A percentile compares a stretch with the other conserved stretches of the same genome.
Conservation (phyloP, 2,329 filamentous ascomycete genomes). For the Trichoderma sp. region DNA sequence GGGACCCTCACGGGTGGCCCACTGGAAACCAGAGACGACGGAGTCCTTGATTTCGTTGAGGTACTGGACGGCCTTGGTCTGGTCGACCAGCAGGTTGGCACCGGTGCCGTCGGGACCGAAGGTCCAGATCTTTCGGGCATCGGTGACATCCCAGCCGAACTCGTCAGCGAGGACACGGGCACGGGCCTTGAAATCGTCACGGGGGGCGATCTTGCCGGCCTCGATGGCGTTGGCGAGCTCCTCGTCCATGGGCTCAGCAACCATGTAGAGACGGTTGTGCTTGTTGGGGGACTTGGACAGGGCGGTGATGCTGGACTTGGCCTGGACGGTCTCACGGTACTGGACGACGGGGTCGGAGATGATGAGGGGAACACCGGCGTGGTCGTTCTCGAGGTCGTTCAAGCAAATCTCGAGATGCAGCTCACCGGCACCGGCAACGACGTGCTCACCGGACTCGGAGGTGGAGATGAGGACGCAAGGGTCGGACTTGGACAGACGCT, state of each 20-base stretch:
- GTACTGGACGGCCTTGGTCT: conserved; percentile 99
- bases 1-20: conserved; percentile 97
- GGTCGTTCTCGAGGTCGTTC: conserved; percentile 99
- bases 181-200: conserved; percentile 99
- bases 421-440: conserved; percentile 99
- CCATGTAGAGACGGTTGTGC: conserved; percentile 99
- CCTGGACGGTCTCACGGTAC: conserved; percentile 94
- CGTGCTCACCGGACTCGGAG: conserved; percentile 93
- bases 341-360: conserved; percentile 97
- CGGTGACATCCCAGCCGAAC: conserved; percentile 98
- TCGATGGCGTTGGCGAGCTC: conserved; percentile 91
- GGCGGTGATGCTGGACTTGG: conserved; percentile 87
- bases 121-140: conserved; percentile 99
- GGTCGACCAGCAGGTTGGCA: conserved; percentile 97
- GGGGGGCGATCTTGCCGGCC: conserved; percentile 84
- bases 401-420: conserved; percentile 99
- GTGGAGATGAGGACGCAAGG: conserved; percentile 94
- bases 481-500: conserved; percentile 99
- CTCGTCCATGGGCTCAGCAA: conserved; percentile 86
- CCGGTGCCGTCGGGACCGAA: conserved; percentile 98
- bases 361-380: conserved; percentile 96
- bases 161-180: conserved; percentile 96
- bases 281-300: conserved; percentile 99
- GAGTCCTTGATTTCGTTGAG: conserved; percentile 99
- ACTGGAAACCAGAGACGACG: conserved; percentile 99